Percentiles rank a stretch among this genome's conserved stretches.
phyloP scores from a whole-genome alignment of 192 early-diverging fungal genomes.

The Globomyces pollinis-pini region DNA sequence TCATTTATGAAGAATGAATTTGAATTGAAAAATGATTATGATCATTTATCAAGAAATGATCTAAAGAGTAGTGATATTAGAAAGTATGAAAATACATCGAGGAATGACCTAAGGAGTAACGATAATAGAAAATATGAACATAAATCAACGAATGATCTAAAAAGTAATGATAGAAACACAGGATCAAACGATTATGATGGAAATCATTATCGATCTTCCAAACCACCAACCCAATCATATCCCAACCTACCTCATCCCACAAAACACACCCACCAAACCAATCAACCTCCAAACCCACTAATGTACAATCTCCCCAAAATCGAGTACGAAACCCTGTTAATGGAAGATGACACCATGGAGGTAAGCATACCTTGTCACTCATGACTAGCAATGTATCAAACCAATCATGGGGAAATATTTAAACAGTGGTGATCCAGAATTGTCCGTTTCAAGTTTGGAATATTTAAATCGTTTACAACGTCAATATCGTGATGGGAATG shows the following conservation, averaged over 20 bases:
- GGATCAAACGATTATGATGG: not conserved
- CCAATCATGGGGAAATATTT: constrained; percentile 4
- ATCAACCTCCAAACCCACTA: too few relatives aligned
- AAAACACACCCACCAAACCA: too few relatives aligned
- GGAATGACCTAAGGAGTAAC: too few relatives aligned
- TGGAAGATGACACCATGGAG: constrained; percentile 4
- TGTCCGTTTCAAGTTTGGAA: not conserved
- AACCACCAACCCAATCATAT: too few relatives aligned
- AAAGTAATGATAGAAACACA: not conserved
- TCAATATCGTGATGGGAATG: not conserved
- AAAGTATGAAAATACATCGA: too few relatives aligned
- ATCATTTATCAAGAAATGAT: too few relatives aligned
- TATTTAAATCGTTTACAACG: not conserved
- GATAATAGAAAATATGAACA: not conserved
- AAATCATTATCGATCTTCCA: too few relatives aligned
- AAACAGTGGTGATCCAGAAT: not conserved
- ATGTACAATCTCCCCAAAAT: not conserved
- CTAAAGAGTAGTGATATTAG: too few relatives aligned
- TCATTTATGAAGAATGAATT: too few relatives aligned
- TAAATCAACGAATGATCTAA: not conserved
- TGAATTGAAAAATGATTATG: too few relatives aligned
- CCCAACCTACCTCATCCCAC: too few relatives aligned
- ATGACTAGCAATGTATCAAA: not conserved
- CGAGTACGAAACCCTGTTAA: not conserved
- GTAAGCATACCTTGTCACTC: not conserved